Base-by-base conservation (phyloP, 129 eudicot genomes). In the Saposhnikovia divaricata region DNA sequence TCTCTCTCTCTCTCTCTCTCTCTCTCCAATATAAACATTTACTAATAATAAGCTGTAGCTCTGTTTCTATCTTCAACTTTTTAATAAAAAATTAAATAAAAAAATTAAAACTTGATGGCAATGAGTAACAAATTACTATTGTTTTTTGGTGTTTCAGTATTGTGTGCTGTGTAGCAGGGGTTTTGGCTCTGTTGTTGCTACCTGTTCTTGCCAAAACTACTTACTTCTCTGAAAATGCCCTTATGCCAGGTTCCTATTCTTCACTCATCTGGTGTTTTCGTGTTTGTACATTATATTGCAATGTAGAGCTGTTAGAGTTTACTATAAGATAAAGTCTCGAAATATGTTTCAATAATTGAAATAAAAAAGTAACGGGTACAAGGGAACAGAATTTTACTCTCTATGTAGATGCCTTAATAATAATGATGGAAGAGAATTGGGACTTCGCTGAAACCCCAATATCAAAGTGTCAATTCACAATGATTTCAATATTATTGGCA, bases 181-280 rank as follows among this genome's bases (percentile, higher is more conserved):
- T 96, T 76, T 40, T 92, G 77, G 91, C 98, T 82, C 88, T 96
- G 2, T 79, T 96, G 34, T 80, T 90, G 55, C 80, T 92, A 77
- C 98, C 99, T 47, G 85, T 89, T 77, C 92, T 96, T 4, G 96
- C 98, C 57, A 96, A 96, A 86, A 90, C 86, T 78, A 96, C 99
- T 47, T 90, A 96, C 85, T 82, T 96, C 57, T 92, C 98, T 1
- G 99, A 96, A 82, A 96, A 96, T 89, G 99, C 99, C 27, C 89
- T 96, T 48, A 89, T 96, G 98, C 99, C 99, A 74, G 99, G 98
- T 95, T 28, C 65, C 91, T 88, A 4, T 40, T 40, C 43, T 40
- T 34, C 37, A 34, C 37, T 34, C 37, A 34, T 34, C 37, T 34
- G 2, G 2, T 34, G 37, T 34, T 31, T 31, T 31, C 34, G 37